Evolutionary conservation across 1,284 basidiomycete genomes (phyloP), one percentile per base, ranked within the genome.

Genomic region (Cerioporus squamosus): DNA sequence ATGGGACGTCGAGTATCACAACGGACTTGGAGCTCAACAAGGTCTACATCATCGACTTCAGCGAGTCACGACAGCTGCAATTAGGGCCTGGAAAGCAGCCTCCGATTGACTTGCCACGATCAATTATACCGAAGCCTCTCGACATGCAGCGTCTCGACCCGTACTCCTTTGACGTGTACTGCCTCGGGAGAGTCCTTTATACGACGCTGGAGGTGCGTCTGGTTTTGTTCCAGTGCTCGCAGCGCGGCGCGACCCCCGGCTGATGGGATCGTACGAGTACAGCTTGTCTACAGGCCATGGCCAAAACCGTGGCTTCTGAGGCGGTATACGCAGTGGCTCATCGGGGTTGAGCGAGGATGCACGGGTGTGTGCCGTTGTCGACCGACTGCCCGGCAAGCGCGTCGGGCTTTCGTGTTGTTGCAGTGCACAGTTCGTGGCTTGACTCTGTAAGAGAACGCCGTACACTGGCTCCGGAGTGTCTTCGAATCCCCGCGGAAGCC

Each of bases 21-120:
- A 18, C n/a, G 5, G 40, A 42, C 3, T 2, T 51, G 3, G 38
- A 42, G n/a, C 22, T 9, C 17, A 22, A 38, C 20, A 51, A 51
- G 26, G 49, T 51, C 15, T 51, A 51, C 39, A 51, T 51, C 38
- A 42, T 51, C 24, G 49, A 51, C 23, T 51, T 42, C 23, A 38
- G 33, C 18, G 26, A 14, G 17, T 51, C 49, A 10, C 22, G 26
- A 42, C 39, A 23, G n/a, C 18, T 51, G 8, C 4, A 9, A 8
- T 12, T n/a, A 2, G 49, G 49, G 2, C 49, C 49, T 4, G 39
- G 23, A 7, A 15, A 29, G 10, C 49, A 51, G 17, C 23, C 17
- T 3, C 20, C 49, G 7, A 24, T 51, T 2, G 24, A 42, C 5
- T 22, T 51, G 38, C 49, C 49, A 18, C 23, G 42, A 1, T 14